These are phyloP conservation scores for Cladosporium sp. DNA, from an alignment of 2,329 filamentous ascomycete species.

Conservation along the genomic window DNA sequence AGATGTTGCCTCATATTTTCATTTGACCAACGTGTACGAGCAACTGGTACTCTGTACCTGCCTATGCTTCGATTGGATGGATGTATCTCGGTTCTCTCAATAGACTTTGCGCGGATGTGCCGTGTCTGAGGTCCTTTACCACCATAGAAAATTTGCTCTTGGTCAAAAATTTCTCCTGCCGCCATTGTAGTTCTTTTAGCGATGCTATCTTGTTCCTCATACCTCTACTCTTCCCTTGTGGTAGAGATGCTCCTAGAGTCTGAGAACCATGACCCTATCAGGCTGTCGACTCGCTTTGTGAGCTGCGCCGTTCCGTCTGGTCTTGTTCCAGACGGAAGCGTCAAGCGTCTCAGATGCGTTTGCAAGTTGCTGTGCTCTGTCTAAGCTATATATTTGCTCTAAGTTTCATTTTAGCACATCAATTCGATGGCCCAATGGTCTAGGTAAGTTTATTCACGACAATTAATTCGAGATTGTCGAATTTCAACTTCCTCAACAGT, in stretches of 20 bases:
- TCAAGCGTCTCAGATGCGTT: too few relatives aligned
- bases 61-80: neutral
- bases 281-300: neutral
- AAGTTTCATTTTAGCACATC: neutral
- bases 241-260: too few relatives aligned
- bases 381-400: neutral
- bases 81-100: neutral
- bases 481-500: too few relatives aligned
- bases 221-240: neutral
- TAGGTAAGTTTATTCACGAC: neutral
- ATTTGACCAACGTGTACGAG: neutral
- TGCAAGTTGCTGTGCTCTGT: too few relatives aligned
- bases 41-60: neutral
- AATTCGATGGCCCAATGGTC: neutral
- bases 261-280: neutral
- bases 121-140: neutral
- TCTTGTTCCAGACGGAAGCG: neutral
- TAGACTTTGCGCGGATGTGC: neutral
- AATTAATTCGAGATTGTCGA: too few relatives aligned
- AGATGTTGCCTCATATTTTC: neutral
- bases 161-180: neutral
- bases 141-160: neutral
- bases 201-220: neutral
- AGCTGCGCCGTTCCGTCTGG: neutral
- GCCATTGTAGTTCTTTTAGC: neutral